Evolutionary conservation across 768 basidiomycete species (phyloP).

Genomic region (Cystobasidium onofrii): DNA sequence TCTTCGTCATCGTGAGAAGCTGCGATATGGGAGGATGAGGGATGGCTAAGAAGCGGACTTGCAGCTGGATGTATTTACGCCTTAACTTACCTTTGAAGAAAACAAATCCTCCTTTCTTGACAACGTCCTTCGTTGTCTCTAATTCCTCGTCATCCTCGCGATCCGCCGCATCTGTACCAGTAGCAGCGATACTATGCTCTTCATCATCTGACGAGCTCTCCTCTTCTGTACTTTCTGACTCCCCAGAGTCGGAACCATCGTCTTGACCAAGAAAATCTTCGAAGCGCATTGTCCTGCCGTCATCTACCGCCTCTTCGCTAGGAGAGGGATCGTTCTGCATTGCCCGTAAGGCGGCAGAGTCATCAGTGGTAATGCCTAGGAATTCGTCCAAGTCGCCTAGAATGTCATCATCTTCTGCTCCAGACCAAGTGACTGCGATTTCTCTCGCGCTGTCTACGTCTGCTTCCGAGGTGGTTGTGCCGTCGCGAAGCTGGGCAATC

Average conservation of each 20-base stretch:
- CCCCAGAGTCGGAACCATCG: not conserved
- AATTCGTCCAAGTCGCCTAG: constrained; percentile 32
- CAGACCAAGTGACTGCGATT: constrained; percentile 31
- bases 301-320: not conserved
- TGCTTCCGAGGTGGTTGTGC: constrained; percentile 12
- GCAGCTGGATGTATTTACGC: not conserved
- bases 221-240: constrained; percentile 15
- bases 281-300: constrained; percentile 21
- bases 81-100: constrained; percentile 20
- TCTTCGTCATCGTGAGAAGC: constrained; percentile 16
- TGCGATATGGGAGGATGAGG: not conserved
- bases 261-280: constrained; percentile 14
- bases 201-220: constrained; percentile 22
- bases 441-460: not conserved
- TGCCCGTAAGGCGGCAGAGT: constrained; percentile 17
- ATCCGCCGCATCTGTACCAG: constrained; percentile 15
- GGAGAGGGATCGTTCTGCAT: not conserved
- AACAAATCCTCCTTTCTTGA: constrained; percentile 27
- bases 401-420: constrained; percentile 21
- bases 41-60: not conserved
- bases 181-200: constrained; percentile 17
- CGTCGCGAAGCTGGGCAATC: not conserved
- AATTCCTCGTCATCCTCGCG: constrained; percentile 13
- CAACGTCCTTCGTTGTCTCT: constrained; percentile 6
- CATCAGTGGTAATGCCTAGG: constrained; percentile 22